These are phyloP conservation scores for Tetrapyrgos nigripes DNA, from an alignment of 1,284 basidiomycete genomes.

Conservation along the genomic window DNA sequence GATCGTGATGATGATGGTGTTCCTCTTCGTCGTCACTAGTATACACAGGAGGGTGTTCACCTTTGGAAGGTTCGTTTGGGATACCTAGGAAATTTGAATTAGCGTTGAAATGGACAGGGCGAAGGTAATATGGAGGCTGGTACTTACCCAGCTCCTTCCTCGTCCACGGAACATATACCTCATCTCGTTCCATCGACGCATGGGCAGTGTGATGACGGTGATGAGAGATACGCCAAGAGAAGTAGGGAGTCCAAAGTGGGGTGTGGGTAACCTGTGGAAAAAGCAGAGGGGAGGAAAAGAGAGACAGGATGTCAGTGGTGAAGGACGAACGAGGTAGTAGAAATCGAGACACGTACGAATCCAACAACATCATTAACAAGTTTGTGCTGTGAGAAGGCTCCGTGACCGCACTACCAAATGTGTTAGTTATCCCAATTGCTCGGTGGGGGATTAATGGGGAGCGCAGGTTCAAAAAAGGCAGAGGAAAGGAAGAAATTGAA, in stretches of 20 bases:
- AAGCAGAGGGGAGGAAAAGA: conserved; percentile 7
- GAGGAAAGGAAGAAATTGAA: not conserved
- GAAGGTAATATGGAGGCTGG: too few relatives aligned
- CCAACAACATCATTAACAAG: conserved; percentile 44
- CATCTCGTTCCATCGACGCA: conserved; percentile 42
- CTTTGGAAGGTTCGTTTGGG: not conserved
- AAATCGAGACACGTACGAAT: conserved; percentile 46
- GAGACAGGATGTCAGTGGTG: conserved; percentile 12
- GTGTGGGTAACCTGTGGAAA: conserved; percentile 47
- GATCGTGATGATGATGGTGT: too few relatives aligned
- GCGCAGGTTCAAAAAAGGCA: too few relatives aligned
- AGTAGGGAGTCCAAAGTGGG: conserved; percentile 59
- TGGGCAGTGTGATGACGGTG: conserved; percentile 36
- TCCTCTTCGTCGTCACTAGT: too few relatives aligned
- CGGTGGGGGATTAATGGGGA: too few relatives aligned
- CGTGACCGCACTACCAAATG: conserved; percentile 38
- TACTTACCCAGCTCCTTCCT: conserved; percentile 31
- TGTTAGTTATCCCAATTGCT: not conserved
- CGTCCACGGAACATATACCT: conserved; percentile 41
- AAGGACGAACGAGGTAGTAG: too few relatives aligned
- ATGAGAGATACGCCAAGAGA: conserved; percentile 39
- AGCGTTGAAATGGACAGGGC: not conserved
- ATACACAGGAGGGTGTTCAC: too few relatives aligned
- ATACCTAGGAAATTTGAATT: not conserved
- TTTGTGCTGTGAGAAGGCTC: conserved; percentile 36